Evolutionary conservation across 495 filamentous ascomycete species (phyloP).

Genomic region (Xylaria scruposa): DNA sequence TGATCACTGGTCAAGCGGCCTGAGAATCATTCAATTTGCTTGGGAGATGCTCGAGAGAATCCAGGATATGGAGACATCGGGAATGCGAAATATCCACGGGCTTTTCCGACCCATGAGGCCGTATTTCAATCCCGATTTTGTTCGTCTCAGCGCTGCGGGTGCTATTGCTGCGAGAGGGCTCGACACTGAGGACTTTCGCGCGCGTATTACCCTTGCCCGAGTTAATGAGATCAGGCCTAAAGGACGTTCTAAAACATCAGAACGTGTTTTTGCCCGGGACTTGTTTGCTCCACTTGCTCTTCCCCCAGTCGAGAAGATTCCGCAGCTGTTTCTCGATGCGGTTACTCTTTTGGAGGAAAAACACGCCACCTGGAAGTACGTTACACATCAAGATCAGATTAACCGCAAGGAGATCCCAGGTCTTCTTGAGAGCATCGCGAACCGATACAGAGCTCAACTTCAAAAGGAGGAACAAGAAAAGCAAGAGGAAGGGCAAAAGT

Average conservation of each 20-base stretch:
- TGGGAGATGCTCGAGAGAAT: conserved; percentile 2
- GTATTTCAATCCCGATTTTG: conserved; percentile 8
- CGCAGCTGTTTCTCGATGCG: neutral
- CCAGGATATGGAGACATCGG: neutral
- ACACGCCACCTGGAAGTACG: neutral
- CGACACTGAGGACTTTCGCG: neutral
- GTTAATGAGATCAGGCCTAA: neutral
- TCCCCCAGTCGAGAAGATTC: neutral
- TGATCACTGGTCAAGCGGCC: conserved; percentile 5
- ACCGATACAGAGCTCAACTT: neutral
- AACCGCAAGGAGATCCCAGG: neutral
- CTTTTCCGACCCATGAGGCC: neutral
- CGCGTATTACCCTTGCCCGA: neutral
- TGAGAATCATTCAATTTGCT: neutral
- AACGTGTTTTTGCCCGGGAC: neutral
- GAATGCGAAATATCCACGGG: neutral
- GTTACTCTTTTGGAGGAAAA: neutral
- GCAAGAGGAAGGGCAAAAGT: neutral
- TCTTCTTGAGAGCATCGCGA: neutral
- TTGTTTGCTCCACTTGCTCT: neutral
- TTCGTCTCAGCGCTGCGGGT: neutral
- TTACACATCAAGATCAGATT: neutral
- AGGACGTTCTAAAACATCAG: neutral
- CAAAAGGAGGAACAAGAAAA: neutral
- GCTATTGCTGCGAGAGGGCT: conserved; percentile 1